Evolutionary conservation across 306 rosid species (phyloP), one percentile per base, ranked within the genome.

Genomic region (Sechiopsis laciniata): DNA sequence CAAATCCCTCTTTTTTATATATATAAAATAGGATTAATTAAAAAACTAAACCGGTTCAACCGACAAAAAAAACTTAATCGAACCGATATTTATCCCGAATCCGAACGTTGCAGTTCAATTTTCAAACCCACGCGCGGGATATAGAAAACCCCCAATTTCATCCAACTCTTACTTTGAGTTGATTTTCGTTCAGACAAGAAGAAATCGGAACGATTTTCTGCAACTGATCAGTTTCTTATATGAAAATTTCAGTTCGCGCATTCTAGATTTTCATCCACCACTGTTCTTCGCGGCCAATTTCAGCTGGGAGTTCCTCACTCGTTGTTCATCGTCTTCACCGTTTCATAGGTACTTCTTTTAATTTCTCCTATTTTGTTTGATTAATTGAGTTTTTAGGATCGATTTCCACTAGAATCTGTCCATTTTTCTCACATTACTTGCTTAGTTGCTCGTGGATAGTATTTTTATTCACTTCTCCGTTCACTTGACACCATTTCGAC

Each of bases 21-120:
- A 26, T 26, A 26, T 37, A 37, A 37, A 37, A 37, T 1, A 37
- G 42, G 2, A 37, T 3, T 37, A 37, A 37, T 37, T 37, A 37
- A 37, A 37, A 37, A 40, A 40, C 8, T 5, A 40, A 40, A 40
- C 46, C 46, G 62, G 62, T 56, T 21, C 62, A 56, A 55, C 9
- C 32, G 15, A 14, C 0, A 10, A 56, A 21, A 4, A 11, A 13
- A 0, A 8, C 19, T 19, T 55, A 3, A 32, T 32, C 60, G 60
- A 19, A 8, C 60, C 6, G 29, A 3, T 48, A 14, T 14, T 5
- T 51, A 20, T 56, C 46, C 9, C 10, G n/a, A 15, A 61, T 29
- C 46, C 12, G 68, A 61, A 61, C 68, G 68, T 61, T 61, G 68
- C 21, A 32, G 11, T 32, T 29, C 68, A 61, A 61, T 26, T 61